Conservation (phyloP, 2,329 filamentous ascomycete genomes). For the Aspergillus brasiliensis region DNA sequence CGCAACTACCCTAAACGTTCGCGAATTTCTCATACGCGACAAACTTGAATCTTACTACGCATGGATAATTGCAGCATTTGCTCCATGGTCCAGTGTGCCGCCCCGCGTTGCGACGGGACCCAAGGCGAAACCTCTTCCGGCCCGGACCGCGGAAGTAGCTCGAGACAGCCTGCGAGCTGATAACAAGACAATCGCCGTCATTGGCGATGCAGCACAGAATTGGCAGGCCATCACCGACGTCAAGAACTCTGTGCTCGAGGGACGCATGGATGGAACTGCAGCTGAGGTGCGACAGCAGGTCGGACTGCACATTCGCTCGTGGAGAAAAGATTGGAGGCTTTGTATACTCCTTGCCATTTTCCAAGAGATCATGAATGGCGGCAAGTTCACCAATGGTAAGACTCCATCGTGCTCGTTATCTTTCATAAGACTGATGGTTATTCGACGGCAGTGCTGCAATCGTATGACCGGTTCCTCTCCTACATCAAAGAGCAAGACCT, state of each 20-base stretch:
- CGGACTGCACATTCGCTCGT: constrained; percentile 37
- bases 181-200: constrained; percentile 71
- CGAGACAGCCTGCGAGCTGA: constrained; percentile 78
- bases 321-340: constrained; percentile 44
- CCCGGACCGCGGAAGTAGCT: constrained; percentile 65
- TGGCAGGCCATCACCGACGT: constrained; percentile 63
- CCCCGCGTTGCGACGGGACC: constrained; percentile 39
- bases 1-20: constrained; percentile 39
- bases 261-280: constrained; percentile 29
- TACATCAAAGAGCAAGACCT: constrained; percentile 56
- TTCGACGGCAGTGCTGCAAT: constrained; percentile 44
- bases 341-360: constrained; percentile 43
- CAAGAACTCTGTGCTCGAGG: constrained; percentile 48
- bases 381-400: constrained; percentile 36
- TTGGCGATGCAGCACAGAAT: constrained; percentile 67
- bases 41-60: constrained; percentile 69
- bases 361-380: constrained; percentile 41
- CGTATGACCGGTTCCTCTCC: constrained; percentile 57
- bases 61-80: constrained; percentile 75
- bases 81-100: constrained; percentile 67
- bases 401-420: background rate
- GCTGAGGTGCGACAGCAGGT: constrained; percentile 41
- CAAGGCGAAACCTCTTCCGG: constrained; percentile 56
- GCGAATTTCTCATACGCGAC: constrained; percentile 60
- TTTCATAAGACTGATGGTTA: constrained; percentile 13